These are phyloP conservation scores for Aspergillus viridinutans DNA, from an alignment of 2,329 filamentous ascomycete species.

Conservation along the genomic window DNA sequence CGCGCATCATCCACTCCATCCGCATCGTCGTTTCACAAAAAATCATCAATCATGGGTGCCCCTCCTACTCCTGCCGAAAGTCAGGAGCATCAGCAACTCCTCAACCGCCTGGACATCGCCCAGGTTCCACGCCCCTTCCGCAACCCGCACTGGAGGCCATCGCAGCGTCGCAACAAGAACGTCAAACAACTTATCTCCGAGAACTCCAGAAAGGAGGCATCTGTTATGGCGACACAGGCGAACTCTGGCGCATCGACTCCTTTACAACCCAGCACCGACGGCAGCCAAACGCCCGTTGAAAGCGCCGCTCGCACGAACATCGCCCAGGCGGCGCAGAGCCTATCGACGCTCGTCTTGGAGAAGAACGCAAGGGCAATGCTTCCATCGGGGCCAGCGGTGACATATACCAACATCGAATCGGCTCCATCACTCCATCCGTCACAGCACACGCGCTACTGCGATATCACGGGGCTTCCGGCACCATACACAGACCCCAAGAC, in stretches of 20 bases:
- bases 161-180: constrained; percentile 96
- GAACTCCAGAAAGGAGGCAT: constrained; percentile 83
- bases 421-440: constrained; percentile 77
- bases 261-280: constrained; percentile 38
- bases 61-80: constrained; percentile 67
- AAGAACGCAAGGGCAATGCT: constrained; percentile 56
- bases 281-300: constrained; percentile 45
- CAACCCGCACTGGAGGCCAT: constrained; percentile 83
- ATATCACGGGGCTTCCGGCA: constrained; percentile 87
- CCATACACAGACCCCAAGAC: constrained; percentile 95
- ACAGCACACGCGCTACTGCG: constrained; percentile 86
- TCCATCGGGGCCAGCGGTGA: constrained; percentile 65
- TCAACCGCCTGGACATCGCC: constrained; percentile 90
- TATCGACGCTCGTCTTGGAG: constrained; percentile 84
- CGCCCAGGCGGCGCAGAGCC: constrained; percentile 79
- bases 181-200: constrained; percentile 95
- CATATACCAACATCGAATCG: constrained; percentile 95
- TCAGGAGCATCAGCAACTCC: constrained; percentile 77
- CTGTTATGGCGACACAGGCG: constrained; percentile 74
- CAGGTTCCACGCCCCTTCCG: constrained; percentile 83
- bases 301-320: constrained; percentile 57
- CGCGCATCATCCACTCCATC: neutral
- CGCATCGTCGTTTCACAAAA: constrained; percentile 1
- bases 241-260: constrained; percentile 77
- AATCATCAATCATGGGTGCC: constrained; percentile 44